Evolutionary conservation across 139 green algal species (phyloP).

Genomic region (Choricystis sp.): DNA sequence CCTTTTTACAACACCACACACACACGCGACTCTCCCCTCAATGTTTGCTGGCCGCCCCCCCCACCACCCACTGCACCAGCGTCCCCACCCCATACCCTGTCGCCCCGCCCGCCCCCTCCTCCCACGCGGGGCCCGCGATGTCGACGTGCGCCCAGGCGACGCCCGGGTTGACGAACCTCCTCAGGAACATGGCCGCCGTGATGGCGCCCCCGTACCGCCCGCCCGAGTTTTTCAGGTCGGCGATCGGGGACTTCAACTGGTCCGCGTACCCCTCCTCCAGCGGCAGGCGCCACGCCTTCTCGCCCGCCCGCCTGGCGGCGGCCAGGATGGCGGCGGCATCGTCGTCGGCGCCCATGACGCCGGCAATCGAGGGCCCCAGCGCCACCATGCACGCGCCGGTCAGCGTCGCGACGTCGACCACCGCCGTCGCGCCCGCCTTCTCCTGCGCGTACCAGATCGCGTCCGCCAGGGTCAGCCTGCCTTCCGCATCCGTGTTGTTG

Average conservation of each 20-base stretch:
- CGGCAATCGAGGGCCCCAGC: constrained; percentile 50
- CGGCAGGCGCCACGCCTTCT: constrained; percentile 89
- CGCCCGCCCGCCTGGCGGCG: constrained; percentile 31
- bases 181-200: constrained; percentile 85
- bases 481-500: constrained; percentile 56
- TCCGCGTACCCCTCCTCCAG: constrained; percentile 78
- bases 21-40: neutral
- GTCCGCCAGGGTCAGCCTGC: constrained; percentile 84
- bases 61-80: constrained; percentile 65
- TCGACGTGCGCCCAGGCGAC: constrained; percentile 88
- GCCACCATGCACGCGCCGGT: constrained; percentile 90
- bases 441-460: constrained; percentile 83
- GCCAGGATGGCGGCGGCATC: constrained; percentile 27
- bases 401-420: constrained; percentile 91
- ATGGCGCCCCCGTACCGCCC: constrained; percentile 60
- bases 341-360: constrained; percentile 35
- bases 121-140: constrained; percentile 78
- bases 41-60: neutral
- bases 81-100: constrained; percentile 79
- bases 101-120: constrained; percentile 55
- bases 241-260: constrained; percentile 37
- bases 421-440: constrained; percentile 22
- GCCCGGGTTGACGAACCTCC: constrained; percentile 45
- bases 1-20: too few species aligned
- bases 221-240: constrained; percentile 65